Percentiles rank a stretch among this genome's conserved stretches.
Conservation (phyloP, 2,329 filamentous ascomycete species). For the Xylaria polymorpha region DNA sequence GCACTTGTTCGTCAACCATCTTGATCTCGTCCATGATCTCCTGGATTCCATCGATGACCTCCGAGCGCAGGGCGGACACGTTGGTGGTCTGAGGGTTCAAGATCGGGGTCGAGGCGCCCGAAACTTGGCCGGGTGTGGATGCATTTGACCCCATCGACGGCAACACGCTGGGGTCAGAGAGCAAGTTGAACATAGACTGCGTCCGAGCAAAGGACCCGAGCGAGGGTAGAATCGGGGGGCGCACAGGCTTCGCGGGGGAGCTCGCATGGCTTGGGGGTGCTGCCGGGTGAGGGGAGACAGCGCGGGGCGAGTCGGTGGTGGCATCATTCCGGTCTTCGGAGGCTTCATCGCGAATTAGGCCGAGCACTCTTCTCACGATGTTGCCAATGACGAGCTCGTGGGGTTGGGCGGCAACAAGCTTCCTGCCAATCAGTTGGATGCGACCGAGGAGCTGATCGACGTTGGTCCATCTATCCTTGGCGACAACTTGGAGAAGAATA, state of each 20-base stretch:
- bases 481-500: slow-evolving; percentile 87
- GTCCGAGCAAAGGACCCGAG: slow-evolving; percentile 73
- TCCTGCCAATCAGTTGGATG: slow-evolving; percentile 81
- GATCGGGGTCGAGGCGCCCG: slow-evolving; percentile 63
- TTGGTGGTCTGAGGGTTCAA: slow-evolving; percentile 56
- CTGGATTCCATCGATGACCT: slow-evolving; percentile 92
- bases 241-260: slow-evolving; percentile 45
- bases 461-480: slow-evolving; percentile 80
- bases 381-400: slow-evolving; percentile 94
- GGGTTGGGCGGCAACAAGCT: slow-evolving; percentile 84
- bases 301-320: slow-evolving; percentile 67
- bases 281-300: slow-evolving; percentile 37
- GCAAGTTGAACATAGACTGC: slow-evolving; percentile 88
- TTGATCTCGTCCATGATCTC: slow-evolving; percentile 96
- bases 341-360: slow-evolving; percentile 90
- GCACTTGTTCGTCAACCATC: slow-evolving; percentile 93
- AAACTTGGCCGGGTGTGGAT: slow-evolving; percentile 59
- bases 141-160: slow-evolving; percentile 62
- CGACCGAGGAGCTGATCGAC: slow-evolving; percentile 82
- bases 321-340: slow-evolving; percentile 79
- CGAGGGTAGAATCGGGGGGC: slow-evolving; percentile 71
- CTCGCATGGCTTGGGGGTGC: slow-evolving; percentile 26
- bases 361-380: slow-evolving; percentile 88
- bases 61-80: slow-evolving; percentile 80
- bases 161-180: slow-evolving; percentile 72